phyloP scores from a whole-genome alignment of 2,329 filamentous ascomycete genomes.

The Diaporthe eres region DNA sequence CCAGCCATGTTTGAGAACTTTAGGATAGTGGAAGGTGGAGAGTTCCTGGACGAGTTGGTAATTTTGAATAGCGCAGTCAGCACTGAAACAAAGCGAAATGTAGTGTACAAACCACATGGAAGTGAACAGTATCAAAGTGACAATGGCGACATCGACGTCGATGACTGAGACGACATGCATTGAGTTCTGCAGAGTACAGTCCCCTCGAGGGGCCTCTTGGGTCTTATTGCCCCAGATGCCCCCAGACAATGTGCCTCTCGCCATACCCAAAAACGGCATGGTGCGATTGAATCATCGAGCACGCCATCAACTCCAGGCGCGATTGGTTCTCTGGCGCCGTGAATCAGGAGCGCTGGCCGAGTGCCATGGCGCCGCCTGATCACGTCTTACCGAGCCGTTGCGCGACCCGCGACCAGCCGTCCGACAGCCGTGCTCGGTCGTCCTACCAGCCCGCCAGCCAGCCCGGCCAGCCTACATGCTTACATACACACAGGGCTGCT shows the following conservation, averaged over 20 bases:
- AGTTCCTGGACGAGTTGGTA: neutral
- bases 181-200: neutral
- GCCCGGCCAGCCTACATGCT: neutral
- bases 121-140: neutral
- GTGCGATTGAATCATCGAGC: constrained; percentile 36
- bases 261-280: constrained; percentile 34
- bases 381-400: constrained; percentile 40
- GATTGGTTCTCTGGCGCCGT: constrained; percentile 34
- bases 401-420: constrained; percentile 34
- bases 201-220: constrained; percentile 43
- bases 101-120: constrained; percentile 6
- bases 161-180: constrained; percentile 12
- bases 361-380: constrained; percentile 35
- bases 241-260: constrained; percentile 35
- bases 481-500: neutral
- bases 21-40: neutral
- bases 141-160: neutral
- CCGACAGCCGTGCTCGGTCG: constrained; percentile 38
- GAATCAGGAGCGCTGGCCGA: constrained; percentile 35
- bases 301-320: constrained; percentile 35
- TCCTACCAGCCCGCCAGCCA: neutral
- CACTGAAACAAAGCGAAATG: constrained; percentile 7
- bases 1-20: neutral
- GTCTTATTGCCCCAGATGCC: constrained; percentile 44
- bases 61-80: neutral